These are phyloP conservation scores for Aspergillus carbonarius DNA, from an alignment of 2,329 filamentous ascomycete species.

Conservation along the genomic window DNA sequence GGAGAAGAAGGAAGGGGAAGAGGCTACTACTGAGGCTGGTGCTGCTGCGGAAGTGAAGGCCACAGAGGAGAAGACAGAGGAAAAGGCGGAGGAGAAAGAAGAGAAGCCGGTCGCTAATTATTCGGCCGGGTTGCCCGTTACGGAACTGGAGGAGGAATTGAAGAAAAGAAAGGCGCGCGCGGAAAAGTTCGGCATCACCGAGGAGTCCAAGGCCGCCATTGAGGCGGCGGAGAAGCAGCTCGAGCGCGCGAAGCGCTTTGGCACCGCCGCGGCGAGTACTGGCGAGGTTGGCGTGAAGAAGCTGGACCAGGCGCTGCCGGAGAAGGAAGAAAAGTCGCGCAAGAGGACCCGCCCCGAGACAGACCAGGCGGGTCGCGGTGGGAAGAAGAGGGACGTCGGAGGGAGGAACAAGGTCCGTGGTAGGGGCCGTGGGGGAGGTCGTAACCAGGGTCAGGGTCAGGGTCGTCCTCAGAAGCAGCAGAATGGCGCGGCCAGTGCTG, in stretches of 20 bases:
- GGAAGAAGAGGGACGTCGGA: slow-evolving; percentile 42
- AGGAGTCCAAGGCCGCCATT: slow-evolving; percentile 38
- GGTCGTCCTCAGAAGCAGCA: slow-evolving; percentile 17
- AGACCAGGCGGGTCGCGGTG: slow-evolving; percentile 40
- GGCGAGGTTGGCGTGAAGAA: slow-evolving; percentile 35
- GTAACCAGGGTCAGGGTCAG: slow-evolving; percentile 19
- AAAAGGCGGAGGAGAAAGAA: slow-evolving; percentile 20
- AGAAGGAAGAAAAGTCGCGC: slow-evolving; percentile 41
- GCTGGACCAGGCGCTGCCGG: slow-evolving; percentile 47
- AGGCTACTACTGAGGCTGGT: slow-evolving; percentile 30
- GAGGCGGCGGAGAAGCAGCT: slow-evolving; percentile 46
- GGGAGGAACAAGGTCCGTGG: slow-evolving; percentile 33
- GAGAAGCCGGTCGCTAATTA: slow-evolving; percentile 41
- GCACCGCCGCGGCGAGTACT: slow-evolving; percentile 24
- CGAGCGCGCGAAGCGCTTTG: slow-evolving; percentile 50
- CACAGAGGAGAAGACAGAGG: slow-evolving; percentile 17
- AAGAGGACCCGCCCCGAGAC: slow-evolving; percentile 41
- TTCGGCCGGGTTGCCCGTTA: slow-evolving; percentile 43
- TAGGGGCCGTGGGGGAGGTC: slow-evolving; percentile 20
- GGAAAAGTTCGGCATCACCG: slow-evolving; percentile 49
- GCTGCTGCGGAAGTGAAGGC: slow-evolving; percentile 24
- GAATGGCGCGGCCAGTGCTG: slow-evolving; percentile 16
- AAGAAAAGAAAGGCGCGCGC: slow-evolving; percentile 51
- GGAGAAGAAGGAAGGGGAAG: slow-evolving; percentile 13
- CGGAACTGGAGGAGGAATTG: slow-evolving; percentile 47